Evolutionary conservation across 1,284 basidiomycete genomes (phyloP).

Genomic region (Microbotryum scabiosae): DNA sequence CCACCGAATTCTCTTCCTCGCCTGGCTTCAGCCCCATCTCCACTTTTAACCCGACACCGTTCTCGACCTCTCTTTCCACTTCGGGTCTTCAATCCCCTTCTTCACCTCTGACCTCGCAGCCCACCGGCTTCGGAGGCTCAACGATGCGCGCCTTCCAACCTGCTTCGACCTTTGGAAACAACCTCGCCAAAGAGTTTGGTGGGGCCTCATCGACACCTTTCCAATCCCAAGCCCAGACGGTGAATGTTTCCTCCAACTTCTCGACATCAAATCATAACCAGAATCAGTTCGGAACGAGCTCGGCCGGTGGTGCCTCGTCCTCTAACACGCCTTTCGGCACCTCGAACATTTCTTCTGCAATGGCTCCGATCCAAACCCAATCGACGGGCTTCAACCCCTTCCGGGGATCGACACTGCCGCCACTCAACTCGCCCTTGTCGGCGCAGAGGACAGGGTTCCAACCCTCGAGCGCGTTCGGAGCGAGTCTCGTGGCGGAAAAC

Average conservation of each 20-base stretch:
- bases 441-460: conserved; percentile 5
- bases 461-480: neutral
- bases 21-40: conserved; percentile 44
- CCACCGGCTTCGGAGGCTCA: conserved; percentile 65
- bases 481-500: neutral
- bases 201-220: neutral
- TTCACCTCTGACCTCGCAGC: conserved; percentile 55
- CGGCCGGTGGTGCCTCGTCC: neutral
- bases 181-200: conserved; percentile 45
- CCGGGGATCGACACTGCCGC: conserved; percentile 13
- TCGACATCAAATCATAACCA: neutral
- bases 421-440: conserved; percentile 12
- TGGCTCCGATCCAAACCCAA: conserved; percentile 6
- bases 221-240: neutral
- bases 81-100: neutral
- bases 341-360: neutral
- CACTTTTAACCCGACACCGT: conserved; percentile 33
- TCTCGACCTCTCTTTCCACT: conserved; percentile 23
- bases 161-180: conserved; percentile 74
- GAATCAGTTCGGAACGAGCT: neutral
- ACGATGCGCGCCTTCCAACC: conserved; percentile 81
- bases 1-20: conserved; percentile 46
- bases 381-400: conserved; percentile 17
- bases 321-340: neutral
- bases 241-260: neutral